Percentiles rank a stretch among this genome's conserved stretches.
Conservation (phyloP, 2,329 filamentous ascomycete species). For the Colletotrichum truncatum region DNA sequence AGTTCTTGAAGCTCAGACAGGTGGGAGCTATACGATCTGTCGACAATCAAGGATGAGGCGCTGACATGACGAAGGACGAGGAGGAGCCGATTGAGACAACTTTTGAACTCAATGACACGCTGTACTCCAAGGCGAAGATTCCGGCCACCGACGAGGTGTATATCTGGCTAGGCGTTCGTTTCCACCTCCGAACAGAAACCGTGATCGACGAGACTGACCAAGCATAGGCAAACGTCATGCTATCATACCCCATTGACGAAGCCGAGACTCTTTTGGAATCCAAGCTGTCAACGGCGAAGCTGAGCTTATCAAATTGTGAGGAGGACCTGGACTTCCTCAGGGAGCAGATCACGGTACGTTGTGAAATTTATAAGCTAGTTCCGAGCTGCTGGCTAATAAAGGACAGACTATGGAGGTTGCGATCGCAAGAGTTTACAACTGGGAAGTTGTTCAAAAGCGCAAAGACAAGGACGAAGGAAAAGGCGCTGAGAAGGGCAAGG, state of each 20-base stretch:
- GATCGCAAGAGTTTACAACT: conserved; percentile 97
- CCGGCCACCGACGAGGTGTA: conserved; percentile 90
- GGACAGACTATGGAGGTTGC: conserved; percentile 94
- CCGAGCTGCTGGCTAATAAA: conserved; percentile 21
- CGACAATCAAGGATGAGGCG: background rate
- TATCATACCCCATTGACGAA: conserved; percentile 91
- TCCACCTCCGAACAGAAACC: background rate
- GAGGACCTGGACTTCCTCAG: conserved; percentile 96
- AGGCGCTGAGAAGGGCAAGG: conserved; percentile 49
- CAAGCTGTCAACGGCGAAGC: conserved; percentile 82
- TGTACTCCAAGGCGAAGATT: conserved; percentile 88
- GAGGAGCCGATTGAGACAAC: conserved; percentile 85
- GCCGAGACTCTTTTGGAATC: conserved; percentile 80
- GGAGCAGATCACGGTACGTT: conserved; percentile 91
- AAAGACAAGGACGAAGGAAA: conserved; percentile 82
- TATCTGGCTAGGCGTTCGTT: conserved; percentile 89
- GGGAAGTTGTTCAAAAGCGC: conserved; percentile 95
- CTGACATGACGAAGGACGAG: conserved; percentile 47
- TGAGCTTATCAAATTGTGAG: conserved; percentile 86
- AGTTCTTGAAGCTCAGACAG: conserved; percentile 81
- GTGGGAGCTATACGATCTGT: conserved; percentile 49
- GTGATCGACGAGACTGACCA: conserved; percentile 35
- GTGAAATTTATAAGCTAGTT: background rate
- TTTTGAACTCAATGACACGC: conserved; percentile 95
- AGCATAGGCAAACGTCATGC: conserved; percentile 89